Conservation (phyloP, 108 stramenopile genomes). For the Nitzschia sp. region DNA sequence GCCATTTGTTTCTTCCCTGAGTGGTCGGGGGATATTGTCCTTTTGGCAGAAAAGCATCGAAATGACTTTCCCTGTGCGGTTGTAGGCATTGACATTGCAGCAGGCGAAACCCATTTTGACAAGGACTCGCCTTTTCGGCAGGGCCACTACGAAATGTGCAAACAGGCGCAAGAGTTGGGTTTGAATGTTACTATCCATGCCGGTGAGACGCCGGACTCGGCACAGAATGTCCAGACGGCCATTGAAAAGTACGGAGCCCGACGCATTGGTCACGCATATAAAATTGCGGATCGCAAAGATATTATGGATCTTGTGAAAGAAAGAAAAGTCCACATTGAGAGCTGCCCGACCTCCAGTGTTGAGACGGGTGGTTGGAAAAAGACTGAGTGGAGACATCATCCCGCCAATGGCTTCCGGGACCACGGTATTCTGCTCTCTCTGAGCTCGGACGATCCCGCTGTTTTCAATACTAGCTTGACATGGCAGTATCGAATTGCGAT, state of each 20-base stretch:
- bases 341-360: slow-evolving; percentile 63
- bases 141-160: slow-evolving; percentile 54
- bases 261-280: slow-evolving; percentile 76
- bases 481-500: slow-evolving; percentile 64
- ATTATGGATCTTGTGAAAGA: slow-evolving; percentile 44
- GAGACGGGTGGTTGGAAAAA: slow-evolving; percentile 37
- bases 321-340: slow-evolving; percentile 60
- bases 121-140: slow-evolving; percentile 42
- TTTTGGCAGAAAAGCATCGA: slow-evolving; percentile 45
- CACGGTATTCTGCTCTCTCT: slow-evolving; percentile 45
- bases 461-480: slow-evolving; percentile 60
- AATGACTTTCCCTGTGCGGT: slow-evolving; percentile 61
- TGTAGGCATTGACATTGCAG: slow-evolving; percentile 75
- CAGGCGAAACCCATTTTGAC: slow-evolving; percentile 73
- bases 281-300: slow-evolving; percentile 31
- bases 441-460: slow-evolving; percentile 76
- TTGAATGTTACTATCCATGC: slow-evolving; percentile 65
- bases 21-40: slow-evolving; percentile 58
- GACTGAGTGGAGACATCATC: slow-evolving; percentile 64
- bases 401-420: slow-evolving; percentile 40
- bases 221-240: slow-evolving; percentile 55
- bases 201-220: slow-evolving; percentile 57
- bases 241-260: slow-evolving; percentile 58
- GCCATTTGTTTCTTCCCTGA: slow-evolving; percentile 67
- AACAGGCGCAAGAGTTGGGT: slow-evolving; percentile 48